Percentiles rank a stretch among this genome's conserved stretches.
Conservation (phyloP, 2,329 filamentous ascomycete species). For the Byssochlamys sp. region DNA sequence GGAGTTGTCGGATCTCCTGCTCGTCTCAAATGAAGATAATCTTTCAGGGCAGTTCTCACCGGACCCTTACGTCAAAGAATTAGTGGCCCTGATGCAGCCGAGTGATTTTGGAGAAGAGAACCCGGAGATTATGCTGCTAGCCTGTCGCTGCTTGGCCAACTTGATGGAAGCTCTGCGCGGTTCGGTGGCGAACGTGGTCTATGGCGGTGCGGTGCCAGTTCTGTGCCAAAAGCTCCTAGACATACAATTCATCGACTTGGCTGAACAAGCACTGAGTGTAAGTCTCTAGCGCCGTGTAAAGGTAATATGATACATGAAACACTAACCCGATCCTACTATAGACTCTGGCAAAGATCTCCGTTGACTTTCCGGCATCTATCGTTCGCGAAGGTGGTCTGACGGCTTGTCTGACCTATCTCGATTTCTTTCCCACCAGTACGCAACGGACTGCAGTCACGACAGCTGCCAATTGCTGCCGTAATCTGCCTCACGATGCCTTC, state of each 20-base stretch:
- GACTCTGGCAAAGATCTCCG: constrained; percentile 93
- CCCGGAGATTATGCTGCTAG: constrained; percentile 91
- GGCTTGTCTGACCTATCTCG: constrained; percentile 88
- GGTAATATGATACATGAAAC: constrained; percentile 1
- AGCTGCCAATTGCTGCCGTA: constrained; percentile 94
- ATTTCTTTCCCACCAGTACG: constrained; percentile 95
- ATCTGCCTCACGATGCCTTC: constrained; percentile 90
- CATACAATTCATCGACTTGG: constrained; percentile 93
- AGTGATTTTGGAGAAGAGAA: constrained; percentile 83
- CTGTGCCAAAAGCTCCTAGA: constrained; percentile 90
- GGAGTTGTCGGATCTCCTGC: constrained; percentile 81
- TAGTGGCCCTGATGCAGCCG: constrained; percentile 83
- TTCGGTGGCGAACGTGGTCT: constrained; percentile 89
- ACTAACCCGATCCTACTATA: constrained; percentile 16
- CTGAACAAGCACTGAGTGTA: constrained; percentile 85
- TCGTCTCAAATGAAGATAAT: constrained; percentile 94
- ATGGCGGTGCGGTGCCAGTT: constrained; percentile 89
- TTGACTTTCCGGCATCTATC: constrained; percentile 89
- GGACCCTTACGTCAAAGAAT: constrained; percentile 88
- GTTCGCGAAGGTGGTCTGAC: constrained; percentile 90
- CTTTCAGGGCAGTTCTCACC: constrained; percentile 89
- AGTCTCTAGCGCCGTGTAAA: constrained; percentile 18
- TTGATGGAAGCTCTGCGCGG: constrained; percentile 93
- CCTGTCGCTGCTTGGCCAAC: constrained; percentile 90
- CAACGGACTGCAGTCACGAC: constrained; percentile 94